Base-by-base conservation (phyloP, 208 protist genomes). In the Acanthamoeba royreba region DNA sequence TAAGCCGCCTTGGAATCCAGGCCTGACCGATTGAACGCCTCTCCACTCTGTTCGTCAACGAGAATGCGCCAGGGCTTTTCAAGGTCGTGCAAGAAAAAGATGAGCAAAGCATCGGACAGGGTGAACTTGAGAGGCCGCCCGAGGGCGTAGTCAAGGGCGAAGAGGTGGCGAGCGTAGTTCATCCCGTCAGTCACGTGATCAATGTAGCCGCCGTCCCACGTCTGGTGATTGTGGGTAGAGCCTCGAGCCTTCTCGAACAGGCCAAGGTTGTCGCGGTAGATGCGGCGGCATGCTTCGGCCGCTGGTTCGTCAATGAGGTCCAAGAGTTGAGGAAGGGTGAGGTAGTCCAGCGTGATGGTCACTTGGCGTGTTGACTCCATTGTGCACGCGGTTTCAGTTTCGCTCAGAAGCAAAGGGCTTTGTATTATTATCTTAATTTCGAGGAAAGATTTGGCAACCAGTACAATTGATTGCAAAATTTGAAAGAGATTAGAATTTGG, bases 121-220 rank as follows among this genome's bases (percentile, higher is more conserved):
- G 66, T 79, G 38, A 79, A 79, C 38, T 79, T 43, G 38, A 79
- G 66, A 4, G 66, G 66, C 46, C 66, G 66, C 38, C 66, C 66
- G 35, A 79, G 66, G 15, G 66, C 66, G 66, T 79, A 17, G 66
- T 79, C 66, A 13, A 79, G 66, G 13, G 66, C 66, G 28, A 79
- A 79, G 22, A 79, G 17, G 19, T 79, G 66, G 3, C 66, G 66
- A 15, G 66, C 66, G 22, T 79, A 79, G 66, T 79, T 79, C 66
- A 79, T 79, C 35, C 66, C 66, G 66, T 79, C 66, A 22, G 66
- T 79, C n/a, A 79, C 66, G 66, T 79, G 66, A 40, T 79, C 66
- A 40, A 79, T 40, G 66, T 79, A 79, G 66, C 66, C 66, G 0
- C 66, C 66, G 17, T 79, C 66, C 66, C 66, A 79, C 15, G 66